phyloP scores from a whole-genome alignment of 2,329 filamentous ascomycete genomes.

The Magnaporthiopsis rhizophila region DNA sequence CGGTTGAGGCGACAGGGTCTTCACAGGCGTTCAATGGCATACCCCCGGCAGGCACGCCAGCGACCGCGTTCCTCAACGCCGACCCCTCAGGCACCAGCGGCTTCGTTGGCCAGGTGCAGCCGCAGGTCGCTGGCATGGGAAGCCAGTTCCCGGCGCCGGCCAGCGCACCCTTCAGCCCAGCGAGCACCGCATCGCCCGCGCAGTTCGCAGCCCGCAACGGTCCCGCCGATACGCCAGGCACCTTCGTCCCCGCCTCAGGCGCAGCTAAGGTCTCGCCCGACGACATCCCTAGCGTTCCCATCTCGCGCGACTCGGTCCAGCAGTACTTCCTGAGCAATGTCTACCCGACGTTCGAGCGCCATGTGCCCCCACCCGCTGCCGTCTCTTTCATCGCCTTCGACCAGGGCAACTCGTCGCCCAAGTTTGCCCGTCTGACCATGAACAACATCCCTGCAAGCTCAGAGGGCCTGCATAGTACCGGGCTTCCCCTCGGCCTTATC shows the following conservation, averaged over 20 bases:
- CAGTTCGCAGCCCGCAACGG: slow-evolving; percentile 38
- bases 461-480: slow-evolving; percentile 73
- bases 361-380: slow-evolving; percentile 80
- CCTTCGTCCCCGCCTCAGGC: slow-evolving; percentile 50
- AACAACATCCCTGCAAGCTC: slow-evolving; percentile 84
- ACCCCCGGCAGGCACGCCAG: slow-evolving; percentile 47
- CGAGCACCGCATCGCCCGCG: slow-evolving; percentile 29
- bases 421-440: slow-evolving; percentile 82
- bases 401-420: slow-evolving; percentile 93
- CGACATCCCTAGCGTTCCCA: slow-evolving; percentile 84
- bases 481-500: slow-evolving; percentile 77
- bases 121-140: slow-evolving; percentile 21
- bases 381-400: slow-evolving; percentile 90
- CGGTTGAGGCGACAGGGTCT: slow-evolving; percentile 63
- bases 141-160: slow-evolving; percentile 56
- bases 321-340: slow-evolving; percentile 79
- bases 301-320: slow-evolving; percentile 73
- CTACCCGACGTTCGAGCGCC: slow-evolving; percentile 92
- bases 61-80: slow-evolving; percentile 52
- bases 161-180: slow-evolving; percentile 43
- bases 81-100: slow-evolving; percentile 35
- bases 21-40: slow-evolving; percentile 64
- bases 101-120: slow-evolving; percentile 36
- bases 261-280: slow-evolving; percentile 79
- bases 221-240: slow-evolving; percentile 13